phyloP scores from a whole-genome alignment of 1,284 basidiomycete genomes.

The Apiotrichum veenhuisii region DNA sequence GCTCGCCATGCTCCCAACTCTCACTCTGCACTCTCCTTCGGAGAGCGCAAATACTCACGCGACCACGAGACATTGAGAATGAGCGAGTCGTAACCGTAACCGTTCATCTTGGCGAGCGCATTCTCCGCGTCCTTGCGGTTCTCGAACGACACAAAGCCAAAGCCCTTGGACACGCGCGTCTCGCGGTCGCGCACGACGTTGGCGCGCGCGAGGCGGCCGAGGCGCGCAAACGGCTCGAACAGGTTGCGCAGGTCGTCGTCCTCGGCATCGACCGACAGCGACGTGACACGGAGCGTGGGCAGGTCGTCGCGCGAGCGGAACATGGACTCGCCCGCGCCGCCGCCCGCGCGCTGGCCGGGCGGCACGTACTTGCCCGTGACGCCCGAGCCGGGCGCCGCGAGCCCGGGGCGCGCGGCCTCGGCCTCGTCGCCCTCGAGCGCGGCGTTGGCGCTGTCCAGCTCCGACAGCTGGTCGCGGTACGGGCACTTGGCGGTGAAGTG shows the following conservation, averaged over 20 bases:
- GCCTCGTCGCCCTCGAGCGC: slow-evolving; percentile 52
- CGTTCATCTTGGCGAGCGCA: slow-evolving; percentile 91
- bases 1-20: too few species aligned
- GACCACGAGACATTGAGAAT: slow-evolving; percentile 47
- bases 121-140: slow-evolving; percentile 71
- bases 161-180: slow-evolving; percentile 87
- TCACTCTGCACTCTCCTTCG: too few species aligned
- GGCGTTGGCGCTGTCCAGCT: slow-evolving; percentile 66
- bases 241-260: slow-evolving; percentile 92
- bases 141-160: slow-evolving; percentile 75
- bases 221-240: slow-evolving; percentile 60
- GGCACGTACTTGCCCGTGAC: slow-evolving; percentile 81
- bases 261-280: slow-evolving; percentile 90
- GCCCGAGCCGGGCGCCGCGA: slow-evolving; percentile 16
- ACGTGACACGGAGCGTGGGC: slow-evolving; percentile 95
- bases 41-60: slow-evolving; percentile 30
- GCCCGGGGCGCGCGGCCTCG: slow-evolving; percentile 24
- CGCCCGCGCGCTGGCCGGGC: slow-evolving; percentile 55
- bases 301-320: slow-evolving; percentile 74
- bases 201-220: slow-evolving; percentile 80
- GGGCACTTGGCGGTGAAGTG: slow-evolving; percentile 99
- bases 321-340: slow-evolving; percentile 75
- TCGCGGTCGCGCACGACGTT: slow-evolving; percentile 95
- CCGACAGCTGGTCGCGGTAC: slow-evolving; percentile 81
- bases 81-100: slow-evolving; percentile 58